Evolutionary conservation across 1,284 basidiomycete genomes (phyloP).

Genomic region (Leccinum fallax): DNA sequence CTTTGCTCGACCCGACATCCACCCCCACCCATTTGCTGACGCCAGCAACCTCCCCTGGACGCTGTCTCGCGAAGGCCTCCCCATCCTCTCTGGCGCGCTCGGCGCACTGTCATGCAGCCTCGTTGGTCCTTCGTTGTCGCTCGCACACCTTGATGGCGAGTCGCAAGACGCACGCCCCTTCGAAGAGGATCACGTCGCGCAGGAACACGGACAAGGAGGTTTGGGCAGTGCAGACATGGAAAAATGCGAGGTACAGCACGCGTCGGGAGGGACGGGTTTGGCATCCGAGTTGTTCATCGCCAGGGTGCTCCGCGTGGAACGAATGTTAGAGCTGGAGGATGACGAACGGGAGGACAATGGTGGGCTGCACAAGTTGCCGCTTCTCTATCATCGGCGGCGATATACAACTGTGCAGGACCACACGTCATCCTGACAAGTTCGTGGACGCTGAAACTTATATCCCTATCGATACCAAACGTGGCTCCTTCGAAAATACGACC

Average conservation of each 20-base stretch:
- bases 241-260: conserved; percentile 14
- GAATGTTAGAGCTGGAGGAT: conserved; percentile 14
- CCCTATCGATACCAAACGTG: not conserved
- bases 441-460: not conserved
- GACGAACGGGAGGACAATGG: conserved; percentile 10
- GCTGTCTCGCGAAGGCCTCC: conserved; percentile 53
- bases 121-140: conserved; percentile 42
- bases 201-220: not conserved
- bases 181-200: not conserved
- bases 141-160: conserved; percentile 39
- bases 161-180: conserved; percentile 31
- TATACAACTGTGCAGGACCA: conserved; percentile 43
- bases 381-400: conserved; percentile 48
- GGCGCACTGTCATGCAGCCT: conserved; percentile 62
- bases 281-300: conserved; percentile 51
- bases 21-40: conserved; percentile 50
- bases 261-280: conserved; percentile 18
- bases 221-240: not conserved
- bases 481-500: not conserved
- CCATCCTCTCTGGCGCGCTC: conserved; percentile 54
- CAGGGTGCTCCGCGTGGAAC: conserved; percentile 39
- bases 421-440: conserved; percentile 6
- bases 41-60: conserved; percentile 29
- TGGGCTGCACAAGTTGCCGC: conserved; percentile 37
- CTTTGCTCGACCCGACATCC: conserved; percentile 66